Evolutionary conservation across 768 basidiomycete genomes (phyloP).

Genomic region (Phlebiopsis flavidoalba): DNA sequence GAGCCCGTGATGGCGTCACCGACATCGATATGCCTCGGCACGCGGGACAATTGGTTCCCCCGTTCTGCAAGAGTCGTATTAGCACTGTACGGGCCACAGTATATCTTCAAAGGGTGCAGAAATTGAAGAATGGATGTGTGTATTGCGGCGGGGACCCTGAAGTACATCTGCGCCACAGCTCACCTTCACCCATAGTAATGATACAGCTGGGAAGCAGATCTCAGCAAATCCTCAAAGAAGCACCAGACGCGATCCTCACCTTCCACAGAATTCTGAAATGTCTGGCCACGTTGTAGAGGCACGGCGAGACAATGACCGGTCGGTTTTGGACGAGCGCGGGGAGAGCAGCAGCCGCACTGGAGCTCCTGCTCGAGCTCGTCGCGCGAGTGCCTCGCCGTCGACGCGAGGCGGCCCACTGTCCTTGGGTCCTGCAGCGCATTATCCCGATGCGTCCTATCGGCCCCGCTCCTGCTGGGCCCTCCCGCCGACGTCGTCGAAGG

Average conservation of each 20-base stretch:
- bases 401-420: neutral
- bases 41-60: slow-evolving; percentile 79
- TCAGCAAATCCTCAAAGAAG: slow-evolving; percentile 5
- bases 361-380: slow-evolving; percentile 70
- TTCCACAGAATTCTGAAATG: slow-evolving; percentile 93
- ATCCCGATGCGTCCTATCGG: slow-evolving; percentile 44
- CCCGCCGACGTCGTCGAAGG: slow-evolving; percentile 45
- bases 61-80: slow-evolving; percentile 48
- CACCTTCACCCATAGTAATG: slow-evolving; percentile 77
- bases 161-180: slow-evolving; percentile 30
- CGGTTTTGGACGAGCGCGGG: slow-evolving; percentile 77
- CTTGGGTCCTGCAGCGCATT: neutral
- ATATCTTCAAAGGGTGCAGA: neutral
- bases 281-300: too few relatives aligned
- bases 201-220: slow-evolving; percentile 52
- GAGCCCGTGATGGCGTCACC: slow-evolving; percentile 66
- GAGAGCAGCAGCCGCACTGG: slow-evolving; percentile 82
- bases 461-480: slow-evolving; percentile 50
- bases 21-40: slow-evolving; percentile 67
- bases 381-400: slow-evolving; percentile 37
- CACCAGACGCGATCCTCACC: slow-evolving; percentile 36
- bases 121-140: neutral
- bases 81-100: neutral
- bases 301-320: slow-evolving; percentile 78
- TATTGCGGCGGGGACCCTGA: neutral